These are phyloP conservation scores for Oemleria cerasiformis DNA, from an alignment of 306 rosid genomes.

Conservation along the genomic window DNA sequence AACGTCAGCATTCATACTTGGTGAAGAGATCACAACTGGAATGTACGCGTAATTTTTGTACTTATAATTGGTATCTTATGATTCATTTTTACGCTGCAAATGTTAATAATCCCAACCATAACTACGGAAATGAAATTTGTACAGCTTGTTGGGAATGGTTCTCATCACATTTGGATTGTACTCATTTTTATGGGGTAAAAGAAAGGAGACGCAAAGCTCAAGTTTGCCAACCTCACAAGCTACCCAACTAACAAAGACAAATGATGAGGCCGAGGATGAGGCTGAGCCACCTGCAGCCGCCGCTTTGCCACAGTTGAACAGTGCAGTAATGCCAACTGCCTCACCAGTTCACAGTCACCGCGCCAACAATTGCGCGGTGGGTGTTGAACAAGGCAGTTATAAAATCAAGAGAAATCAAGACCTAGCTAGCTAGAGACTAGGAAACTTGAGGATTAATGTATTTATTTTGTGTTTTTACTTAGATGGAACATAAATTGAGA, in stretches of 20 bases:
- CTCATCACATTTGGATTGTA: slow-evolving; percentile 56
- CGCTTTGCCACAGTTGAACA: slow-evolving; percentile 16
- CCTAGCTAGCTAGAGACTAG: too few relatives aligned
- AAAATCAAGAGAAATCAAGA: neutral
- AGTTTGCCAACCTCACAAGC: slow-evolving; percentile 12
- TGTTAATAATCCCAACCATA: neutral
- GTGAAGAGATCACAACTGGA: slow-evolving; percentile 48
- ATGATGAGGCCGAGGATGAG: neutral
- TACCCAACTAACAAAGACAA: slow-evolving; percentile 13
- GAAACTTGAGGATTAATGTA: too few relatives aligned
- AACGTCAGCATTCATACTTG: slow-evolving; percentile 50
- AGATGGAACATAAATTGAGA: too few relatives aligned
- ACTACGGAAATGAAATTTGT: neutral
- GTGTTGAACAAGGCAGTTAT: neutral
- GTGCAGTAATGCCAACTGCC: slow-evolving; percentile 29
- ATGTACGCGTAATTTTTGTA: slow-evolving; percentile 30
- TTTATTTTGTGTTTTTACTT: too few relatives aligned
- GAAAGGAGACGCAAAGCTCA: slow-evolving; percentile 16
- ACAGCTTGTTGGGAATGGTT: slow-evolving; percentile 57
- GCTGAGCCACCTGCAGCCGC: neutral
- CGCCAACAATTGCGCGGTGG: neutral
- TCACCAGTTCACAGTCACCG: slow-evolving; percentile 6
- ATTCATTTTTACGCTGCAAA: neutral
- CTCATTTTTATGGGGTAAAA: slow-evolving; percentile 61
- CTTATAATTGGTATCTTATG: neutral